Percentiles rank a stretch among this genome's conserved stretches.
These are phyloP conservation scores for Claviceps monticola DNA, from an alignment of 2,329 filamentous ascomycete species.

Conservation along the genomic window DNA sequence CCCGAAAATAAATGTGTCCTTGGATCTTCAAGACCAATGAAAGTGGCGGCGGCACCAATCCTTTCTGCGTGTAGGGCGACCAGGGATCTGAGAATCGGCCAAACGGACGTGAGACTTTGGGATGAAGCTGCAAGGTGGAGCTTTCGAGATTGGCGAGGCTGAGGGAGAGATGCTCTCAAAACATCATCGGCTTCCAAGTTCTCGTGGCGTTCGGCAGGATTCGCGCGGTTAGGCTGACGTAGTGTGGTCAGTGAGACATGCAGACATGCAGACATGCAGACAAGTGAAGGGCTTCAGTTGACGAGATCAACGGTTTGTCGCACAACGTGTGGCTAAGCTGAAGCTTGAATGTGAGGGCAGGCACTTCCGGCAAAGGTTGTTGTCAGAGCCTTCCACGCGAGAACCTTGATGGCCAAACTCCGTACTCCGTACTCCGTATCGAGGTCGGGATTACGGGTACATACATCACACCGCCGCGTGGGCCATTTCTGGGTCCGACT, in stretches of 20 bases:
- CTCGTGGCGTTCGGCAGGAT: neutral
- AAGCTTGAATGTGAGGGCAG: neutral
- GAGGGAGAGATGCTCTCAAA: neutral
- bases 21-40: neutral
- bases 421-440: no score
- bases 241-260: neutral
- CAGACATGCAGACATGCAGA: neutral
- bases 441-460: neutral
- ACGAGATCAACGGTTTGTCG: no score
- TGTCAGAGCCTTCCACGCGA: neutral
- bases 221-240: neutral
- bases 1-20: neutral
- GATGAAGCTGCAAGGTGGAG: neutral
- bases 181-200: neutral
- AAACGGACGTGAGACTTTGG: neutral
- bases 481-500: neutral
- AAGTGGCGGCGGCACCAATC: neutral
- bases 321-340: no score
- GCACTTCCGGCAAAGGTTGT: neutral
- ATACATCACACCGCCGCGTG: neutral
- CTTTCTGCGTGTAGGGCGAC: no score
- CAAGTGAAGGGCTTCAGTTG: neutral
- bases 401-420: slow-evolving; percentile 8
- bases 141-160: neutral
- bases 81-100: neutral